phyloP scores from a whole-genome alignment of 768 basidiomycete genomes.

The Hericium rajendrae region DNA sequence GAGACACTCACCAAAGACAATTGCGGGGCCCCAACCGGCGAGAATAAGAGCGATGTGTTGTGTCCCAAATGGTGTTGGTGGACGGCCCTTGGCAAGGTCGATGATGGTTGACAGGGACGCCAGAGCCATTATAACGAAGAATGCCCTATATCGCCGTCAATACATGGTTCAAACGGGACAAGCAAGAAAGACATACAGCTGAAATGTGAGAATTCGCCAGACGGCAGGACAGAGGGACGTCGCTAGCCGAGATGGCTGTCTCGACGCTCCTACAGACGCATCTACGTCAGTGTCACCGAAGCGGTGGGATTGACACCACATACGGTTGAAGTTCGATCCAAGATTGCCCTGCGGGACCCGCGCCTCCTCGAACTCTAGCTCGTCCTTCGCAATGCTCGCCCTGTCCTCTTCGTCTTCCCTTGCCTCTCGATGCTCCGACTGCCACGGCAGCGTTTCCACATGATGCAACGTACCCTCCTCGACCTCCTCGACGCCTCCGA shows the following conservation, averaged over 20 bases:
- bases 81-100: conserved; percentile 31
- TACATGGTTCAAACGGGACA: neutral
- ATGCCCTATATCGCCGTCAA: conserved; percentile 25
- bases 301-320: neutral
- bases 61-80: conserved; percentile 49
- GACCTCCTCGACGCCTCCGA: neutral
- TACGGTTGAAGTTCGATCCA: conserved; percentile 6
- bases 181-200: conserved; percentile 30
- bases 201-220: conserved; percentile 46
- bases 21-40: conserved; percentile 47
- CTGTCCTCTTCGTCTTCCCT: neutral
- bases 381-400: conserved; percentile 4
- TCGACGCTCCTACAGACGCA: conserved; percentile 1
- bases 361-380: neutral
- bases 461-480: neutral
- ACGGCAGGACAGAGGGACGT: conserved; percentile 31
- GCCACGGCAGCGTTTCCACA: neutral
- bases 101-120: conserved; percentile 41
- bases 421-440: conserved; percentile 3
- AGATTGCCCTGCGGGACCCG: neutral
- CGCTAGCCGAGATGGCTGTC: conserved; percentile 4
- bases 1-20: conserved; percentile 39
- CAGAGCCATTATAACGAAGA: conserved; percentile 38
- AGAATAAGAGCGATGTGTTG: conserved; percentile 56
- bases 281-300: neutral